These are phyloP conservation scores for Hortiboletus campestris DNA, from an alignment of 768 basidiomycete species.

Conservation along the genomic window DNA sequence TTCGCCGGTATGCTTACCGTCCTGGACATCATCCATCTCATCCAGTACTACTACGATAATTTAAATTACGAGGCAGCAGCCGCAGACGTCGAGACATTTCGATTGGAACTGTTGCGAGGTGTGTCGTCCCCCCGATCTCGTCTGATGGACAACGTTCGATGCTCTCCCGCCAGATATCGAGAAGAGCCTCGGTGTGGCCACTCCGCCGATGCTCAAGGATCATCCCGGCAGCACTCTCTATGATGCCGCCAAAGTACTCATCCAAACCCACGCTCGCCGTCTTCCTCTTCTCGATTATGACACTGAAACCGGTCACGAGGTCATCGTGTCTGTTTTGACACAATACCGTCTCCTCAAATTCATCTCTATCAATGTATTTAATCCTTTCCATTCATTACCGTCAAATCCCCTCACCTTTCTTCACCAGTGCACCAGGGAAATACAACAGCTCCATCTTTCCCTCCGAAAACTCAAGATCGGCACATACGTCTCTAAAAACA, in stretches of 20 bases:
- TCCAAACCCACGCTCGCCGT: constrained; percentile 93
- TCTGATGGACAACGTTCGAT: constrained; percentile 3
- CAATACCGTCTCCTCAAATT: constrained; percentile 99
- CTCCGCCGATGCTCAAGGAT: constrained; percentile 86
- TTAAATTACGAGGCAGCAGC: constrained; percentile 79
- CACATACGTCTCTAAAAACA: constrained; percentile 73
- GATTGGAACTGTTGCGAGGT: constrained; percentile 88
- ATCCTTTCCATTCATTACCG: background rate
- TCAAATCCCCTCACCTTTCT: constrained; percentile 10
- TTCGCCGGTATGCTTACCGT: constrained; percentile 99
- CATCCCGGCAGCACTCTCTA: constrained; percentile 86
- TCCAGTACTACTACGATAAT: constrained; percentile 95
- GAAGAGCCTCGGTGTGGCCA: constrained; percentile 84
- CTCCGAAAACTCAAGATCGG: constrained; percentile 90
- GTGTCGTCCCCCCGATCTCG: constrained; percentile 23
- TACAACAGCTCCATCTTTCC: constrained; percentile 74
- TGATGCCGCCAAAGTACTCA: constrained; percentile 86
- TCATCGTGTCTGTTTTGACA: constrained; percentile 93
- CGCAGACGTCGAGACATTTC: constrained; percentile 89
- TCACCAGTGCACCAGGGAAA: constrained; percentile 78
- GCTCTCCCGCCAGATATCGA: constrained; percentile 72
- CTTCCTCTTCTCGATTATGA: constrained; percentile 93
- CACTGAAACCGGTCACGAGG: constrained; percentile 90
- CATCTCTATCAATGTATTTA: constrained; percentile 89
- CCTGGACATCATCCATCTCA: constrained; percentile 98